phyloP scores from a whole-genome alignment of 345 rosid species.

The Eucalyptus grandis region DNA sequence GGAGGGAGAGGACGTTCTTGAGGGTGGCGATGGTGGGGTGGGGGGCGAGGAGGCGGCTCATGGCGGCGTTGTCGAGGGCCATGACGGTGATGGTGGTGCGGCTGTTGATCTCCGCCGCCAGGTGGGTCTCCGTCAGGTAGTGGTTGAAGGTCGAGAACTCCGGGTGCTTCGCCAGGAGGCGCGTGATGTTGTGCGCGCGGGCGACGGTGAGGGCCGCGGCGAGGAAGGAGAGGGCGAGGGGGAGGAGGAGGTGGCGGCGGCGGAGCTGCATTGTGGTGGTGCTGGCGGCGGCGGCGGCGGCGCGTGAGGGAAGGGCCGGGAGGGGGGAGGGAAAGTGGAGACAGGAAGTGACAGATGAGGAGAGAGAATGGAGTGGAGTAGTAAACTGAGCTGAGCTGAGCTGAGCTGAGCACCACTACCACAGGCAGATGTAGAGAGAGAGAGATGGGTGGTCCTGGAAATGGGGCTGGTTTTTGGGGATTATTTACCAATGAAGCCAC shows the following conservation, averaged over 20 bases:
- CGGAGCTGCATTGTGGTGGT: constrained; percentile 1
- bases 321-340: not conserved
- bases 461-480: not conserved
- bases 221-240: constrained; percentile 9
- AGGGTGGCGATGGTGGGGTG: constrained; percentile 61
- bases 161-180: constrained; percentile 62
- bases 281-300: not conserved
- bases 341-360: not conserved
- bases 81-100: constrained; percentile 78
- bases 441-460: not conserved
- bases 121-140: constrained; percentile 71
- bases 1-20: constrained; percentile 87
- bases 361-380: not conserved
- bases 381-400: not conserved
- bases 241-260: not conserved
- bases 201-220: not conserved
- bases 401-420: not conserved
- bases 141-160: constrained; percentile 86
- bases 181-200: constrained; percentile 77
- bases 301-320: not conserved
- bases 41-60: constrained; percentile 45
- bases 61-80: constrained; percentile 81
- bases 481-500: not conserved
- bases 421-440: not conserved
- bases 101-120: constrained; percentile 83